Conservation (phyloP, 139 green algal species). For the Deuterostichococcus epilithicus region DNA sequence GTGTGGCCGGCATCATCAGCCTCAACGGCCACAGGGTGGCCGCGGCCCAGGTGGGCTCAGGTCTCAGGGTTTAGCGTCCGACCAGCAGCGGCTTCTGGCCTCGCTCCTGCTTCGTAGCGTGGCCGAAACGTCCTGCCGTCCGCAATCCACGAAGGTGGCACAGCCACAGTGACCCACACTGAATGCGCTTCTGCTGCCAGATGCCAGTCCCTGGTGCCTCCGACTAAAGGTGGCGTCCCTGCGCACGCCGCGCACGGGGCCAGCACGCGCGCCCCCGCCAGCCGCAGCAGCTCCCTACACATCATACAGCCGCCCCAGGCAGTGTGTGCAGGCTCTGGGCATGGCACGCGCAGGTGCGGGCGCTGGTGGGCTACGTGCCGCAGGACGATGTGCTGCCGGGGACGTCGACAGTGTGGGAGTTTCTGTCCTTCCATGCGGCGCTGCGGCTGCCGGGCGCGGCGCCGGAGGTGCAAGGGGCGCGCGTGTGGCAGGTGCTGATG, state of each 20-base stretch:
- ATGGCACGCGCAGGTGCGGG: slow-evolving; percentile 1
- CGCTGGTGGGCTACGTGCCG: slow-evolving; percentile 10
- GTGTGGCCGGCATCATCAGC: slow-evolving; percentile 35
- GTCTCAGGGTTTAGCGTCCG: no score
- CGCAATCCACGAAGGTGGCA: no score
- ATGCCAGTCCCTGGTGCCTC: no score
- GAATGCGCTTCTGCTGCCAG: no score
- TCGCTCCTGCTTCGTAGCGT: slow-evolving; percentile 32
- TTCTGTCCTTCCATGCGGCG: slow-evolving; percentile 50
- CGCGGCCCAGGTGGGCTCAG: slow-evolving; percentile 1
- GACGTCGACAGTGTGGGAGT: slow-evolving; percentile 60
- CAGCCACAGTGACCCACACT: no score
- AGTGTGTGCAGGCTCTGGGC: no score
- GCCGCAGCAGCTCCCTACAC: slow-evolving; percentile 9
- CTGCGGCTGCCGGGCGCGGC: slow-evolving; percentile 33
- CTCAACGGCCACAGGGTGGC: slow-evolving; percentile 41
- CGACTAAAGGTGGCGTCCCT: no score
- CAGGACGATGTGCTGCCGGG: slow-evolving; percentile 66
- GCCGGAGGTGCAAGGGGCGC: background rate
- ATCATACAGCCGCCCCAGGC: slow-evolving; percentile 17
- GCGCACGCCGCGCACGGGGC: no score
- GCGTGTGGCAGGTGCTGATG: slow-evolving; percentile 1
- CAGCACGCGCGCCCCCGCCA: slow-evolving; percentile 12
- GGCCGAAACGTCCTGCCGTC: no score
- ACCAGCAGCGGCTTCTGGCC: slow-evolving; percentile 1